Percentiles rank a stretch among this genome's conserved stretches.
phyloP scores from a whole-genome alignment of 345 rosid genomes.

The Barbarea vulgaris region DNA sequence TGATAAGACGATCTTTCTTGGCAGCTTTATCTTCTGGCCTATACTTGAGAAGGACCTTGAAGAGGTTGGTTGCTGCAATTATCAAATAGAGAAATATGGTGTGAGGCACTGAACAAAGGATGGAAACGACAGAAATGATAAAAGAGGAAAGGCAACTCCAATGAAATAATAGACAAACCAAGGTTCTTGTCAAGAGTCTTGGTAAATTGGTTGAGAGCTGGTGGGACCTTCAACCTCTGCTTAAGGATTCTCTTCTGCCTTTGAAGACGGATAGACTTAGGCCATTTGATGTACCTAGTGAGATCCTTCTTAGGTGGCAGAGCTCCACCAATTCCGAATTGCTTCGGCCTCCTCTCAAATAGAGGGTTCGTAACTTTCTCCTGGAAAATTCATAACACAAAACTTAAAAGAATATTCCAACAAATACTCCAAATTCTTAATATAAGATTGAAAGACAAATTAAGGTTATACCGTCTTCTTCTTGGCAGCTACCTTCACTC shows the following conservation, averaged over 20 bases:
- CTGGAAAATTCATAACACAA: conserved; percentile 20
- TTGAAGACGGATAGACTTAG: conserved; percentile 68
- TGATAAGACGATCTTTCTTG: conserved; percentile 67
- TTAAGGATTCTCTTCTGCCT: conserved; percentile 80
- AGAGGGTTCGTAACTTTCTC: conserved; percentile 73
- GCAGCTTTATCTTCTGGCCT: conserved; percentile 77
- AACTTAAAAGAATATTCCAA: not conserved
- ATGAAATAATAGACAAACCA: conserved; percentile 41
- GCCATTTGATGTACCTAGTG: conserved; percentile 73
- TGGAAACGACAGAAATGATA: not conserved
- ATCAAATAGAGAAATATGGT: not conserved
- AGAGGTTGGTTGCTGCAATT: conserved; percentile 55
- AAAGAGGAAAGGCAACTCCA: not conserved
- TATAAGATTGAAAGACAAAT: not conserved
- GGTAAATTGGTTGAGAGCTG: conserved; percentile 83
- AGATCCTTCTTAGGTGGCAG: conserved; percentile 87
- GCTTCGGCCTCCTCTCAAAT: conserved; percentile 84
- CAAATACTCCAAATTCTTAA: not conserved
- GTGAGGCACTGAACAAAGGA: not conserved
- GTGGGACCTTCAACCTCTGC: conserved; percentile 90
- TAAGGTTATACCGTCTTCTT: conserved; percentile 53
- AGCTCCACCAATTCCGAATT: conserved; percentile 86
- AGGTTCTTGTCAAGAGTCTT: conserved; percentile 90
- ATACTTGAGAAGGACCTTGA: conserved; percentile 65
- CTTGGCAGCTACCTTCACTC: conserved; percentile 52